Base-by-base conservation (phyloP, 2,329 filamentous ascomycete species). In the Ascochyta koolunga region DNA sequence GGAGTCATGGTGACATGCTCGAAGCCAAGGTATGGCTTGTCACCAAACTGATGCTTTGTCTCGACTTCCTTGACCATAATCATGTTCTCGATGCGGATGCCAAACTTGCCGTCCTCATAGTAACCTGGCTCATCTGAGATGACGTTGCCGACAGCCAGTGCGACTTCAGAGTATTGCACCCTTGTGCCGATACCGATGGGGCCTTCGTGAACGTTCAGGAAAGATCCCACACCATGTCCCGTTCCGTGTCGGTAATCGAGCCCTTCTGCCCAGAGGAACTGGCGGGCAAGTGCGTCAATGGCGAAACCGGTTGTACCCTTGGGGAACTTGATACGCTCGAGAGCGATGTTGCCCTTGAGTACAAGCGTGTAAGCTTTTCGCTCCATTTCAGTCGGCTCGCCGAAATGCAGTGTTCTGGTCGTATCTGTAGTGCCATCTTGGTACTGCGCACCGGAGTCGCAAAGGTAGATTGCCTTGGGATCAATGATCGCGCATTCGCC, bases 1-100 rank as follows among this genome's bases (percentile, higher is more conserved):
- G 95, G 95, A 16, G 93, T 91, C 91, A 99, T 91, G 0, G 95
- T 99, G 61, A 98, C 92, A 75, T 96, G 91, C 79, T 99, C 93
- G 65, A 99, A 99, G 3, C 93, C 92, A 31, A 98, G 80, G 77
- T 90, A 99, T 2, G 93, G 89, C 78, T 96, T 96, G 66, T 96
- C 93, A 18, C 93, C 93, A 70, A 98, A 98, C 31, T 87, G 86
- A 76, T 96, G 84, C 58, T 88, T 87, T 4, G 93, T 96, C 76
- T 93, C 82, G n/a, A 89, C 88, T 72, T 97, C 92, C 62, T 85
- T 89, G 25, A 96, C 91, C 81, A 98, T 89, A 61, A 96, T 86
- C 67, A 99, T 87, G 73, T 99, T 99, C 77, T 99, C 95, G 68
- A 97, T 97, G 16, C 95, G 89, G 63, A 99, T 95, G 16, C 95